phyloP scores from a whole-genome alignment of 805 yeast genomes.

The Sugiyamaella marilandica region DNA sequence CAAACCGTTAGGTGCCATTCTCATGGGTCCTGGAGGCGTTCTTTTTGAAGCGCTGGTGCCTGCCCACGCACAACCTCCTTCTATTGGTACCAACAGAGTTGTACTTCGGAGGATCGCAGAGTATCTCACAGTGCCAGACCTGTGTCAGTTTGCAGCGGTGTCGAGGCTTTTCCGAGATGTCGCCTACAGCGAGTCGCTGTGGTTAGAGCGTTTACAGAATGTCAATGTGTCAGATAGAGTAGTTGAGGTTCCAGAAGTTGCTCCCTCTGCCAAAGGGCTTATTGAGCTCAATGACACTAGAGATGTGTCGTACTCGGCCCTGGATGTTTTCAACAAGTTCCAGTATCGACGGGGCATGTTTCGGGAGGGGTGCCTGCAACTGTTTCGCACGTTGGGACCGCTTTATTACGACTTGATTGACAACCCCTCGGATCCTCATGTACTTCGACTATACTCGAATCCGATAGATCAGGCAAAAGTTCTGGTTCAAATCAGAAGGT shows the following conservation, averaged over 20 bases:
- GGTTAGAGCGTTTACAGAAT: conserved; percentile 15
- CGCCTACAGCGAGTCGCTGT: conserved; percentile 34
- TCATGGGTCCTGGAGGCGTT: not conserved
- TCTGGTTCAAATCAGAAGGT: conserved; percentile 39
- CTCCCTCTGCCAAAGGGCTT: not conserved
- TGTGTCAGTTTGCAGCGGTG: conserved; percentile 37
- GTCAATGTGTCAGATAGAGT: conserved; percentile 6
- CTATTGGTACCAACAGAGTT: conserved; percentile 5
- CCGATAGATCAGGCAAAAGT: conserved; percentile 51
- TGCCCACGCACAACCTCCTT: not conserved
- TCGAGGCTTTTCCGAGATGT: conserved; percentile 38
- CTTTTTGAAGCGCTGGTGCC: conserved; percentile 9
- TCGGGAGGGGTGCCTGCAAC: conserved; percentile 11
- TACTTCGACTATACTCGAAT: conserved; percentile 44
- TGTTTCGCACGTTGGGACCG: conserved; percentile 38
- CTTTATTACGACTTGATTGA: conserved; percentile 45
- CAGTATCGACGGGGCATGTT: conserved; percentile 17
- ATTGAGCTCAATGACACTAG: not conserved
- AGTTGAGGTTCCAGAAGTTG: not conserved
- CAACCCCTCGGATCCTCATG: conserved; percentile 38
- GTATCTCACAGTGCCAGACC: conserved; percentile 29
- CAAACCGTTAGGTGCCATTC: not conserved
- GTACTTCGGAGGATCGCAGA: conserved; percentile 9
- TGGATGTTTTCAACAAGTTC: conserved; percentile 17
- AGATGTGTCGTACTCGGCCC: not conserved